phyloP scores from a whole-genome alignment of 495 filamentous ascomycete species.

The Cryomyces antarcticus region DNA sequence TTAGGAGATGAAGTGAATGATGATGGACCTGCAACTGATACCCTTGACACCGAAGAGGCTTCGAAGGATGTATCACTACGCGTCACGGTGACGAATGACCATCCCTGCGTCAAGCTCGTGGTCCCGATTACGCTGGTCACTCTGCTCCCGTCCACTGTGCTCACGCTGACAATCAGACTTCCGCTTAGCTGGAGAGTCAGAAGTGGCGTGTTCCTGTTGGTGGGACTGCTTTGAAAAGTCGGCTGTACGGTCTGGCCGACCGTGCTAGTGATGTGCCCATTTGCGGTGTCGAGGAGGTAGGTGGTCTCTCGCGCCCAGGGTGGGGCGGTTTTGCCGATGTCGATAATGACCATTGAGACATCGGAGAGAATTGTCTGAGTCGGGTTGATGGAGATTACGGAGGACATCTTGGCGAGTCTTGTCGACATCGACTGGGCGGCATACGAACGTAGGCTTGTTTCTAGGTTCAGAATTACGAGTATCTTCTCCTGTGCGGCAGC shows the following conservation, averaged over 20 bases:
- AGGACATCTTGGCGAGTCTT: constrained; percentile 1
- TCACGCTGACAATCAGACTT: not conserved
- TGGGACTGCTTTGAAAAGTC: not conserved
- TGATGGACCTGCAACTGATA: not conserved
- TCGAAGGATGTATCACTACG: not conserved
- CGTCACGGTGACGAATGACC: no score
- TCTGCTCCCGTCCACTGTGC: not conserved
- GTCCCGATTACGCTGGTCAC: not conserved
- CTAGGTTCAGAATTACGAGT: no score
- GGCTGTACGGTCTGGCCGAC: not conserved
- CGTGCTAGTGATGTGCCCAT: not conserved
- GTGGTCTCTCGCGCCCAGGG: not conserved
- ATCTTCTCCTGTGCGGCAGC: no score
- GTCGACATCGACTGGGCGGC: no score
- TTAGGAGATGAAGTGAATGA: not conserved
- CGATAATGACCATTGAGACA: not conserved
- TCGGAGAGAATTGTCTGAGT: not conserved
- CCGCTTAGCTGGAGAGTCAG: not conserved
- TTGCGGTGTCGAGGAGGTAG: not conserved
- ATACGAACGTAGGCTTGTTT: no score
- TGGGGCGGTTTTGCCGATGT: not conserved
- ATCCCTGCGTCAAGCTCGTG: not conserved
- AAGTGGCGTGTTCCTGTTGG: not conserved
- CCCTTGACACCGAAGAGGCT: not conserved
- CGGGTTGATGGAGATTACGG: not conserved